phyloP scores from a whole-genome alignment of 2,329 filamentous ascomycete genomes.

The Byssothecium circinans region DNA sequence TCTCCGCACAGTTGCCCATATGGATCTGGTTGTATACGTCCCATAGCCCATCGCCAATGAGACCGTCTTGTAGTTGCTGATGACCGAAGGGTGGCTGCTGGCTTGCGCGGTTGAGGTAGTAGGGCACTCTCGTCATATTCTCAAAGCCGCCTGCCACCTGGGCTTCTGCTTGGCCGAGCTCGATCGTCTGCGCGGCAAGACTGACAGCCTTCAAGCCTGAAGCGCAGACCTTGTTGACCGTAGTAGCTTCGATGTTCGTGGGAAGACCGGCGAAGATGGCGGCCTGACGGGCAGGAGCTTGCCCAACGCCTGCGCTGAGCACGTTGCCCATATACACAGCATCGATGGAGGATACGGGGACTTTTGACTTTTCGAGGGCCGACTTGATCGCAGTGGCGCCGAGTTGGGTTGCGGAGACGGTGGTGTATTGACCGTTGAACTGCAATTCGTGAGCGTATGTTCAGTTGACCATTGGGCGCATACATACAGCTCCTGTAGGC shows the following conservation, averaged over 20 bases:
- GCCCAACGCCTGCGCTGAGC: slow-evolving; percentile 78
- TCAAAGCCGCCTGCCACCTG: slow-evolving; percentile 97
- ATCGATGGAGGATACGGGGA: slow-evolving; percentile 78
- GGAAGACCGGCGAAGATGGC: slow-evolving; percentile 84
- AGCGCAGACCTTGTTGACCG: slow-evolving; percentile 97
- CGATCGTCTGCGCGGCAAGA: slow-evolving; percentile 90
- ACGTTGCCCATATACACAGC: slow-evolving; percentile 99
- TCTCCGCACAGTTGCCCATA: slow-evolving; percentile 97
- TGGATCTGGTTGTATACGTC: slow-evolving; percentile 97
- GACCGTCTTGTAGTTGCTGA: slow-evolving; percentile 82
- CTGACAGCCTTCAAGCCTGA: slow-evolving; percentile 91
- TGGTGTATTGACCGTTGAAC: slow-evolving; percentile 93
- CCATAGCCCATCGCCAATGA: slow-evolving; percentile 93
- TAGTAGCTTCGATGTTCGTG: slow-evolving; percentile 79
- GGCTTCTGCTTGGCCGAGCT: slow-evolving; percentile 84
- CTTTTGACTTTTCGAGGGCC: slow-evolving; percentile 80
- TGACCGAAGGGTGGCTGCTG: slow-evolving; percentile 84
- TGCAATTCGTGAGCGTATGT: slow-evolving; percentile 43
- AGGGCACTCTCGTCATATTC: slow-evolving; percentile 93
- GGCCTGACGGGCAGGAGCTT: slow-evolving; percentile 90
- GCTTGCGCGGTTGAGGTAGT: slow-evolving; percentile 83
- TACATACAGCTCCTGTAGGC: slow-evolving; percentile 77
- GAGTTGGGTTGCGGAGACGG: slow-evolving; percentile 81
- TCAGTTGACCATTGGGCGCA: not conserved
- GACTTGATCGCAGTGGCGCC: slow-evolving; percentile 90